Percentiles rank a stretch among this genome's conserved stretches.
Evolutionary conservation across 192 early-diverging fungal species (phyloP).

Genomic region (Spizellomyces sp.): DNA sequence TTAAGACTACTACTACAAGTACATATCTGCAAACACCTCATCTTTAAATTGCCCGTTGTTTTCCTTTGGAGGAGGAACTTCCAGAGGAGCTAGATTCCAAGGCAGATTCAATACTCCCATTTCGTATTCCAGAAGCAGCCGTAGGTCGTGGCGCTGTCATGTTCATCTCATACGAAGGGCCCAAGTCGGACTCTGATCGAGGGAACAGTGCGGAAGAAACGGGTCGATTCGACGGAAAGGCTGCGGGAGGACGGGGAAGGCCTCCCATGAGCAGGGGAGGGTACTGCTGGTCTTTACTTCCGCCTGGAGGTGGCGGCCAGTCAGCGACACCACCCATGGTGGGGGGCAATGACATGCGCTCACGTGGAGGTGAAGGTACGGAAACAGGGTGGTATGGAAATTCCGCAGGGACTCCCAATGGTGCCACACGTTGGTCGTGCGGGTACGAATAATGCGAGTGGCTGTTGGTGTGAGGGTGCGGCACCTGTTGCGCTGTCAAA

Average conservation of each 20-base stretch:
- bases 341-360: neutral
- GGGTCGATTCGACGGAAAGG: neutral
- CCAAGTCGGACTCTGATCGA: neutral
- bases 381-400: neutral
- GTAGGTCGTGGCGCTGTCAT: neutral
- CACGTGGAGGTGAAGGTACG: constrained; percentile 1
- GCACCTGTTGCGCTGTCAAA: neutral
- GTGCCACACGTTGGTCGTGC: neutral
- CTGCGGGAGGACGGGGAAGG: constrained; percentile 5
- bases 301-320: neutral
- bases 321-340: no score
- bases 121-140: neutral
- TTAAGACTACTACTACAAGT: no score
- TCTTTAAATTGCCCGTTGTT: neutral
- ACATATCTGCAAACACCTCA: no score
- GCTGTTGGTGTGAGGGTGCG: neutral
- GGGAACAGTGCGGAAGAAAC: neutral
- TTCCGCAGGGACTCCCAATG: neutral
- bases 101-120: neutral
- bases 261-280: constrained; percentile 20
- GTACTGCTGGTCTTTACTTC: neutral
- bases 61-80: neutral
- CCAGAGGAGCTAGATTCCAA: neutral
- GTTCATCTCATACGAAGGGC: neutral
- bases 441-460: neutral